Evolutionary conservation across 352 stramenopile genomes (phyloP).

Genomic region (Heterotrichella gracilis): DNA sequence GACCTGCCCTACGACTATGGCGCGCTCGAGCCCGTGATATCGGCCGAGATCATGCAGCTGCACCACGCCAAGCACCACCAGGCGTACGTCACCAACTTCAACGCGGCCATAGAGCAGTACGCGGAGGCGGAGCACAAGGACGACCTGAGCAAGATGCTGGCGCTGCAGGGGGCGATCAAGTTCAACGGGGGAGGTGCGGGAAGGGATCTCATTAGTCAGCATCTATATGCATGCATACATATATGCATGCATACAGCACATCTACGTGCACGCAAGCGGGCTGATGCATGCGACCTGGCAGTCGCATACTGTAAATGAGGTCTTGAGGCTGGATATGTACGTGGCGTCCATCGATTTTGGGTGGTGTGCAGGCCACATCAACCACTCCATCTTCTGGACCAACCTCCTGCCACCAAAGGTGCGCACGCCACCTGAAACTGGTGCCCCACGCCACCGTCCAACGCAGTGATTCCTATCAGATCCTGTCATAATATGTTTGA

Average conservation of each 20-base stretch:
- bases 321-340: no score
- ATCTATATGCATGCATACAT: no score
- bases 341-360: no score
- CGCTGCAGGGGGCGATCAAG: slow-evolving; percentile 52
- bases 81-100: slow-evolving; percentile 77
- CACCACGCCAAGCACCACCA: slow-evolving; percentile 86
- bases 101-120: slow-evolving; percentile 57
- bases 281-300: no score
- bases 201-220: no score
- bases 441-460: no score
- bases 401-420: slow-evolving; percentile 58
- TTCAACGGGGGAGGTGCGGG: slow-evolving; percentile 93
- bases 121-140: slow-evolving; percentile 40
- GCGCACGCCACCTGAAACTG: no score
- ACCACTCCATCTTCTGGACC: slow-evolving; percentile 95
- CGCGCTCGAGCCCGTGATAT: slow-evolving; percentile 44
- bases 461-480: no score
- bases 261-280: no score
- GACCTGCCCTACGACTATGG: slow-evolving; percentile 46
- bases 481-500: no score
- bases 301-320: no score
- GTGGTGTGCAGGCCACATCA: slow-evolving; percentile 88
- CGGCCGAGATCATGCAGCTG: slow-evolving; percentile 51
- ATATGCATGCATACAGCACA: no score
- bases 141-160: slow-evolving; percentile 55